Conservation (phyloP, 1,284 basidiomycete species). For the Lignosus rhinocerotis region DNA sequence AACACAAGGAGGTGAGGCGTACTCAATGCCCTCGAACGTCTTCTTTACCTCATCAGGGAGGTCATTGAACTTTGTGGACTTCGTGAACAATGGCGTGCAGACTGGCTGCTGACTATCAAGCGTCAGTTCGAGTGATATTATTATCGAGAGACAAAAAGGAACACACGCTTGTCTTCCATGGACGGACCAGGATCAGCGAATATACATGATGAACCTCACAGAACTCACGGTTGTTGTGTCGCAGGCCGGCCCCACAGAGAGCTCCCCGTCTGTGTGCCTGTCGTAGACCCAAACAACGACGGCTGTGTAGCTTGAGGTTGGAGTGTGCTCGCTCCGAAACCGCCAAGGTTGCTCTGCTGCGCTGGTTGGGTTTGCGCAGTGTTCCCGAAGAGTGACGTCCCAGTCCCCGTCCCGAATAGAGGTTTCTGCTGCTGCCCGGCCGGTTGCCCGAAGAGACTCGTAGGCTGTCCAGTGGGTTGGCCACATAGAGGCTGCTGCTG, state of each 20-base stretch:
- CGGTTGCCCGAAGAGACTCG: slow-evolving; percentile 21
- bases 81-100: slow-evolving; percentile 58
- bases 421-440: slow-evolving; percentile 17
- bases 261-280: slow-evolving; percentile 6
- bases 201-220: neutral
- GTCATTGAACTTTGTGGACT: slow-evolving; percentile 83
- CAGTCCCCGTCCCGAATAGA: slow-evolving; percentile 12
- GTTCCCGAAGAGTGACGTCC: slow-evolving; percentile 15
- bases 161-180: no score
- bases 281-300: slow-evolving; percentile 21
- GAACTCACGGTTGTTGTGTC: slow-evolving; percentile 29
- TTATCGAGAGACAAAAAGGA: no score
- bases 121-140: neutral
- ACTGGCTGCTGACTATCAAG: slow-evolving; percentile 24
- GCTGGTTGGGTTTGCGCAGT: slow-evolving; percentile 19
- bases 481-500: neutral
- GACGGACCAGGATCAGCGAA: no score
- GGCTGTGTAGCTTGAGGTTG: slow-evolving; percentile 19
- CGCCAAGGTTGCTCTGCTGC: slow-evolving; percentile 19
- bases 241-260: slow-evolving; percentile 19
- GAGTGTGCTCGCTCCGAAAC: slow-evolving; percentile 9
- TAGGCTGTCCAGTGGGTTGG: slow-evolving; percentile 6
- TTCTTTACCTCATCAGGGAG: slow-evolving; percentile 69
- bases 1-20: slow-evolving; percentile 18
- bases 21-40: slow-evolving; percentile 75